Conservation (phyloP, 2,329 filamentous ascomycete genomes). For the Colletotrichum theobromicola region DNA sequence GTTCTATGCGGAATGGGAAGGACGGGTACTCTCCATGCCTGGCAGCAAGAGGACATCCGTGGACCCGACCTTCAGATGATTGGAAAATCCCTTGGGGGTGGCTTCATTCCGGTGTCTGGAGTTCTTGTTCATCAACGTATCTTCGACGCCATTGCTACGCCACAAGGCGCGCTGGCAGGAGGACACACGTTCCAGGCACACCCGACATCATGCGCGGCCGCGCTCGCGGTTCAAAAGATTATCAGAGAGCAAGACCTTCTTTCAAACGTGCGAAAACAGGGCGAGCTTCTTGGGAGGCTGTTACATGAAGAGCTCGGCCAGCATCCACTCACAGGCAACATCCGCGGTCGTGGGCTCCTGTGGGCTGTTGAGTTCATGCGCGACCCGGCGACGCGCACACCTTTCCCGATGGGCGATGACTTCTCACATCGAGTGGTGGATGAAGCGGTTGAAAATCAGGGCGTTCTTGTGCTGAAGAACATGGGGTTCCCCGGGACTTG, state of each 20-base stretch:
- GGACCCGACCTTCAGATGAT: not conserved
- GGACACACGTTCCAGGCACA: not conserved
- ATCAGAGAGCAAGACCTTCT: not conserved
- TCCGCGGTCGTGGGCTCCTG: not conserved
- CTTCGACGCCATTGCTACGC: not conserved
- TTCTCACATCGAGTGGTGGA: not conserved
- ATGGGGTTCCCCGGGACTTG: not conserved
- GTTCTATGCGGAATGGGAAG: not conserved
- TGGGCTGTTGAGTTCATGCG: not conserved
- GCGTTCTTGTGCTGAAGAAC: not conserved
- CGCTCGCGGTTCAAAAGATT: not conserved
- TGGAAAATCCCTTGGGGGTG: not conserved
- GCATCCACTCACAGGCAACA: not conserved
- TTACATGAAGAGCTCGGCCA: not conserved
- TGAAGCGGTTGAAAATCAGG: not conserved
- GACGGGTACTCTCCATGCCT: not conserved
- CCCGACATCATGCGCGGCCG: not conserved
- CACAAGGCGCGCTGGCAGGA: not conserved
- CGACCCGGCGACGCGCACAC: not conserved
- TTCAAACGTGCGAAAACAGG: not conserved
- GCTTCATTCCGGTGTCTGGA: accelerated
- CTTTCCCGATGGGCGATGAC: not conserved
- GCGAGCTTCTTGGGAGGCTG: not conserved
- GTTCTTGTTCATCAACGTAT: not conserved
- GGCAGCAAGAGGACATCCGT: not conserved